Percentiles rank a stretch among this genome's conserved stretches.
These are phyloP conservation scores for Saccharomyces jurei DNA, from an alignment of 805 yeast genomes.

Conservation along the genomic window DNA sequence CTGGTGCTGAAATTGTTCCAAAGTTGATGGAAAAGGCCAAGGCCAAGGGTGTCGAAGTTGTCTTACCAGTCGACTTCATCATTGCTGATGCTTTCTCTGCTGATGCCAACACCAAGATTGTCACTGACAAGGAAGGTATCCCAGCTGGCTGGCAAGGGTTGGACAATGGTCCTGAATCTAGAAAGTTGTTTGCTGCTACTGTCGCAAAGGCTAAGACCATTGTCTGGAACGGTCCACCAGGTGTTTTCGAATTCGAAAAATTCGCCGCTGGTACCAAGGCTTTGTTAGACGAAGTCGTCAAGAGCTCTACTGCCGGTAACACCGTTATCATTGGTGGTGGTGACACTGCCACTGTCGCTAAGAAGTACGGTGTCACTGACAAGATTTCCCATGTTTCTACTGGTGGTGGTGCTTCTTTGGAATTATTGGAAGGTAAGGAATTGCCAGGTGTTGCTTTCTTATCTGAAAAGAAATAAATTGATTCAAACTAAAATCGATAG, in stretches of 20 bases:
- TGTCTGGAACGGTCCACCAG: conserved; percentile 99
- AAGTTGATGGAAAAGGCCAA: conserved; percentile 91
- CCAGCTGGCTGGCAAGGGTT: conserved; percentile 94
- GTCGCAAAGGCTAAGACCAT: conserved; percentile 93
- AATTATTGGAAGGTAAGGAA: conserved; percentile 96
- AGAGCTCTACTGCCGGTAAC: conserved; percentile 78
- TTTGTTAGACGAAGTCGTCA: conserved; percentile 79
- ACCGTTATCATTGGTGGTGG: conserved; percentile 97
- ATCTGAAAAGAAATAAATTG: conserved; percentile 50
- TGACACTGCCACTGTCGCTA: conserved; percentile 98
- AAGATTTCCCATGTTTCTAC: conserved; percentile 97
- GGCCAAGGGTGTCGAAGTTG: conserved; percentile 87
- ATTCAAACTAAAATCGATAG: conserved; percentile 1
- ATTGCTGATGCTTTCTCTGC: conserved; percentile 91
- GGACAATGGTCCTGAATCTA: conserved; percentile 89
- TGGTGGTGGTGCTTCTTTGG: conserved; percentile 99
- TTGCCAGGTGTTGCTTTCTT: conserved; percentile 96
- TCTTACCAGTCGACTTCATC: conserved; percentile 91
- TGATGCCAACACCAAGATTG: conserved; percentile 79
- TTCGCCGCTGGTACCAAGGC: conserved; percentile 90
- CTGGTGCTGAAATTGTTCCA: conserved; percentile 93
- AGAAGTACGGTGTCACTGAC: conserved; percentile 94
- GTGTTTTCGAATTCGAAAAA: conserved; percentile 94
- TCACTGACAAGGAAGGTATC: conserved; percentile 85
- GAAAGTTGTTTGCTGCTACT: conserved; percentile 69